Percentiles rank a stretch among this genome's conserved stretches.
These are phyloP conservation scores for Schwanniomyces occidentalis DNA, from an alignment of 805 yeast species.

Conservation along the genomic window DNA sequence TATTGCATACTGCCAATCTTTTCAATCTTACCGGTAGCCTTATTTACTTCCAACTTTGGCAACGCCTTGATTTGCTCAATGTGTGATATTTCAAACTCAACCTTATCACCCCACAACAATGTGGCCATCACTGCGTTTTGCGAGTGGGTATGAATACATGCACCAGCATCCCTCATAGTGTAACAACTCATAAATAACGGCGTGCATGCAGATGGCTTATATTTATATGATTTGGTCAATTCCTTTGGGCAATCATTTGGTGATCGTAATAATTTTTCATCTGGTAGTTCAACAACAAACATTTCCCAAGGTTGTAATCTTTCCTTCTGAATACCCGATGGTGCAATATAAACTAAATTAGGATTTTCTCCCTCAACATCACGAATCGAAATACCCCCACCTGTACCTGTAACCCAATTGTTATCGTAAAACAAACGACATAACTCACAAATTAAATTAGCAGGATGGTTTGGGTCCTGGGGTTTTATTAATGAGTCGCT, in stretches of 20 bases:
- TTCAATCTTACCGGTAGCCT: constrained; percentile 39
- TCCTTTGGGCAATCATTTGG: constrained; percentile 50
- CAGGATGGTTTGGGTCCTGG: constrained; percentile 68
- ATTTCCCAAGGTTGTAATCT: constrained; percentile 77
- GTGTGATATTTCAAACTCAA: constrained; percentile 72
- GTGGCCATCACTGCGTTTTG: constrained; percentile 84
- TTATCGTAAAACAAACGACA: constrained; percentile 75
- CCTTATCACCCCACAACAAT: constrained; percentile 56
- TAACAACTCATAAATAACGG: constrained; percentile 81
- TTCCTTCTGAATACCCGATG: constrained; percentile 96
- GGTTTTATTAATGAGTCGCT: constrained; percentile 16
- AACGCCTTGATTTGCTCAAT: constrained; percentile 93
- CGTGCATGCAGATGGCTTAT: constrained; percentile 92
- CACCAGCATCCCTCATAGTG: constrained; percentile 72
- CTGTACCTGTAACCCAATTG: constrained; percentile 95
- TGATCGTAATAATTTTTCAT: constrained; percentile 52
- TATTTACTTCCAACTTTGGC: constrained; percentile 50
- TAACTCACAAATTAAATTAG: constrained; percentile 78
- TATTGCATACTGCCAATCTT: constrained; percentile 69
- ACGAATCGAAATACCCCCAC: constrained; percentile 87
- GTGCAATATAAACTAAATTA: constrained; percentile 71
- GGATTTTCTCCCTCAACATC: constrained; percentile 43
- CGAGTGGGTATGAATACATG: constrained; percentile 94
- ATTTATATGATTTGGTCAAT: constrained; percentile 40
- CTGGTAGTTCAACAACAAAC: constrained; percentile 67